Evolutionary conservation across 2,329 filamentous ascomycete species (phyloP).

Genomic region (Pestalotiopsis sp.): DNA sequence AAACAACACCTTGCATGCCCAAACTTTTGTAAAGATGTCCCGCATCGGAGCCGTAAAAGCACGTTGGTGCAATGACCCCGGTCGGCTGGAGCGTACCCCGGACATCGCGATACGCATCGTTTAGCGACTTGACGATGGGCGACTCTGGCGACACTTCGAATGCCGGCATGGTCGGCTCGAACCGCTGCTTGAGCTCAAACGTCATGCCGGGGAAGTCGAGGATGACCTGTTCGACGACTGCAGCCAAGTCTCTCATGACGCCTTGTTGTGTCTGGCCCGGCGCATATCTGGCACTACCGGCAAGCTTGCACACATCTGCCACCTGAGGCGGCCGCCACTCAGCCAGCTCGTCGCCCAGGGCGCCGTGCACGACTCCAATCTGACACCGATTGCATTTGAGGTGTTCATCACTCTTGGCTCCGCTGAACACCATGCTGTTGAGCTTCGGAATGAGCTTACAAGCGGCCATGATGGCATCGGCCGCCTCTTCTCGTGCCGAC

Average conservation of each 20-base stretch:
- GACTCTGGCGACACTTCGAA: constrained; percentile 24
- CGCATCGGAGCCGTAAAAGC: constrained; percentile 29
- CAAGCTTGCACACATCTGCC: constrained; percentile 26
- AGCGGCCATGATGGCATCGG: constrained; percentile 28
- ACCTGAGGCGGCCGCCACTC: constrained; percentile 29
- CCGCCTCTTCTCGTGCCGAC: constrained; percentile 29
- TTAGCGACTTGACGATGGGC: constrained; percentile 23
- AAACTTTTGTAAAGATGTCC: constrained; percentile 28
- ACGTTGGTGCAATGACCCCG: constrained; percentile 26
- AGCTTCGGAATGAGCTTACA: constrained; percentile 26
- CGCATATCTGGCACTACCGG: constrained; percentile 28
- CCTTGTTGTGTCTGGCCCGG: constrained; percentile 28
- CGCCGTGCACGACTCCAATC: constrained; percentile 29
- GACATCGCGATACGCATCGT: constrained; percentile 23
- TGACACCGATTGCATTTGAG: constrained; percentile 27
- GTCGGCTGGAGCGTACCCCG: constrained; percentile 24
- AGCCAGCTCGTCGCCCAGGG: constrained; percentile 25
- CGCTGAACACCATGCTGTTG: constrained; percentile 23
- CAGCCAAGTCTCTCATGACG: constrained; percentile 25
- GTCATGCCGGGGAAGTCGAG: constrained; percentile 23
- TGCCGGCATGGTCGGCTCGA: constrained; percentile 28
- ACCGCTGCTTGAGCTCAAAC: constrained; percentile 24
- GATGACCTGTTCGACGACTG: constrained; percentile 19
- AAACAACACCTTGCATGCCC: constrained; percentile 29
- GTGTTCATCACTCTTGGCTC: constrained; percentile 24